Evolutionary conservation across 176 grass and related monocot species (phyloP).

Genomic region (Rhynchospora breviuscula): DNA sequence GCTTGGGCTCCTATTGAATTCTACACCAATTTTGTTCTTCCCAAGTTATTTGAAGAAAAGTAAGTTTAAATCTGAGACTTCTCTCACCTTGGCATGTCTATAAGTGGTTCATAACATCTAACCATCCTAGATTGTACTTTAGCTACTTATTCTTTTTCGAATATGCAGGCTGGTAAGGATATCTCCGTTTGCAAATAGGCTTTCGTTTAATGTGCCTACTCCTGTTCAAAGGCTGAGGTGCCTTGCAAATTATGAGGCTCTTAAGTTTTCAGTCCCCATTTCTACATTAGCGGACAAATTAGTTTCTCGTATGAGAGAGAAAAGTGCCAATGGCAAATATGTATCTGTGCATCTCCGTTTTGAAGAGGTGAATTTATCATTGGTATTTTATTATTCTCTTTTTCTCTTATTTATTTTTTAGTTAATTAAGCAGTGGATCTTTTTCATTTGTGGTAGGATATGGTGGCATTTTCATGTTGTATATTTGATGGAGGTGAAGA

Average conservation of each 20-base stretch:
- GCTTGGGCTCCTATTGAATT: conserved; percentile 82
- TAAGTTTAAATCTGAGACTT: conserved; percentile 32
- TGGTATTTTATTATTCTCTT: not conserved
- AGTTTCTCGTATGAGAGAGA: conserved; percentile 84
- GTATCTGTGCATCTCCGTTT: conserved; percentile 94
- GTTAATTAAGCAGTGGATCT: not conserved
- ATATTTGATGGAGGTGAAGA: conserved; percentile 78
- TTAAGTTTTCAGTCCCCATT: conserved; percentile 87
- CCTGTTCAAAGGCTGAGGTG: conserved; percentile 85
- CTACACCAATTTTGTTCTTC: conserved; percentile 81
- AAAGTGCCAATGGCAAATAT: conserved; percentile 68
- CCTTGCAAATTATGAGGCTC: conserved; percentile 93
- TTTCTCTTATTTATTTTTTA: not conserved
- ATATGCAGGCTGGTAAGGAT: conserved; percentile 78
- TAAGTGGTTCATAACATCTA: not conserved
- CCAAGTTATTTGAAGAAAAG: conserved; percentile 90
- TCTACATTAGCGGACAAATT: conserved; percentile 61
- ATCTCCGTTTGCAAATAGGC: conserved; percentile 89
- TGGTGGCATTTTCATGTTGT: conserved; percentile 99
- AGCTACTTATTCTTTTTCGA: not conserved
- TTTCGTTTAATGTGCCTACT: conserved; percentile 83
- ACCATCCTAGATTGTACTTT: not conserved
- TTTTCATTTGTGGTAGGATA: conserved; percentile 57
- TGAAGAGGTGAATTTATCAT: conserved; percentile 74
- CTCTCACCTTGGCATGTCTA: not conserved